Evolutionary conservation across 192 early-diverging fungal genomes (phyloP).

Genomic region (Rhizoclosmatium globosum): DNA sequence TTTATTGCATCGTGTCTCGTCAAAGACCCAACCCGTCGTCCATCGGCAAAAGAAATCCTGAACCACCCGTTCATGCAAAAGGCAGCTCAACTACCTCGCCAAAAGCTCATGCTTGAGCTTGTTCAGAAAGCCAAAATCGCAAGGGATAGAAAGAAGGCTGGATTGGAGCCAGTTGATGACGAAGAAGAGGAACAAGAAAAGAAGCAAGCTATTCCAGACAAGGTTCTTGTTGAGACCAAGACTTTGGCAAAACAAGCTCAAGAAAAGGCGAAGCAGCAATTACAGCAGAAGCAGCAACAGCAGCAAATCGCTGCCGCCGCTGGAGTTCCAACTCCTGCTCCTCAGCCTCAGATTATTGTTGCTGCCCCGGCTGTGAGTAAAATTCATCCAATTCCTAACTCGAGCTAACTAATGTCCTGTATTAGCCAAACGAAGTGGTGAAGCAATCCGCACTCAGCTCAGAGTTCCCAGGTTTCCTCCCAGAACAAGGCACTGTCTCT

Average conservation of each 20-base stretch:
- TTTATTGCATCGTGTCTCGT: constrained; percentile 64
- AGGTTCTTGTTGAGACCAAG: constrained; percentile 55
- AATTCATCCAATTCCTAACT: not conserved
- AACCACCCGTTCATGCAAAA: constrained; percentile 67
- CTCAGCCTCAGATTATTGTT: not conserved
- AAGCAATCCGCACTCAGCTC: constrained; percentile 23
- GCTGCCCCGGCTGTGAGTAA: constrained; percentile 32
- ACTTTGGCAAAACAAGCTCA: constrained; percentile 50
- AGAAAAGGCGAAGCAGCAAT: constrained; percentile 33
- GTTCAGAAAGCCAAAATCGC: constrained; percentile 58
- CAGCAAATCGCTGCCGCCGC: constrained; percentile 11
- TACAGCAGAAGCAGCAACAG: constrained; percentile 24
- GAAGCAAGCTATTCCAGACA: constrained; percentile 50
- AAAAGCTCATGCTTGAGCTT: constrained; percentile 55
- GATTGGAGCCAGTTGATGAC: constrained; percentile 59
- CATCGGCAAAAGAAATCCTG: constrained; percentile 60
- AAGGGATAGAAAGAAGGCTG: constrained; percentile 61
- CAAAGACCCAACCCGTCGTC: constrained; percentile 62
- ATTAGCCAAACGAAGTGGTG: constrained; percentile 37
- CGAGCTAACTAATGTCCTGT: not conserved
- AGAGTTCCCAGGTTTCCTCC: constrained; percentile 42
- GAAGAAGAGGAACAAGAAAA: constrained; percentile 60
- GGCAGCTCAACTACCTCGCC: constrained; percentile 47
- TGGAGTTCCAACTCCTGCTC: not conserved
- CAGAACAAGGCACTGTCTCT: constrained; percentile 35